Conservation (phyloP, 768 basidiomycete species). For the Boletus patriciae region DNA sequence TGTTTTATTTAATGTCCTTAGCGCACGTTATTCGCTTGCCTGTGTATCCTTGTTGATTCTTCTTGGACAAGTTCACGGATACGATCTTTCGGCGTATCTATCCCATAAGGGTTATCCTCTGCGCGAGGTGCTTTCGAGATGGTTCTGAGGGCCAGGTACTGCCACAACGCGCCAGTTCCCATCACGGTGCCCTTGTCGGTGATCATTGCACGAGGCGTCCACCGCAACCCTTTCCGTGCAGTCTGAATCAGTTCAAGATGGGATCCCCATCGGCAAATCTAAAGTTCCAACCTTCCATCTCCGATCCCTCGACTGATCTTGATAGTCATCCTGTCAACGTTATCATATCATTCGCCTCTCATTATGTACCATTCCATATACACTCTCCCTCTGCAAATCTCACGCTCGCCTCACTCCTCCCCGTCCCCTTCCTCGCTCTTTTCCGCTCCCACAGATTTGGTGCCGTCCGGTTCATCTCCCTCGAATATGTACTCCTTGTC, state of each 20-base stretch:
- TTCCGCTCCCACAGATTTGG: neutral
- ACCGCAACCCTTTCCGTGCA: neutral
- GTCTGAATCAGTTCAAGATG: constrained; percentile 17
- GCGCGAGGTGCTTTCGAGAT: constrained; percentile 21
- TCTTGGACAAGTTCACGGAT: constrained; percentile 16
- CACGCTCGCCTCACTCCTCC: constrained; percentile 14
- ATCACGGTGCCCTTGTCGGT: constrained; percentile 19
- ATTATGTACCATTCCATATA: constrained; percentile 26
- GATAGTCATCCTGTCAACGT: constrained; percentile 28
- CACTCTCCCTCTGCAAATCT: constrained; percentile 29
- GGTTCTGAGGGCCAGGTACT: constrained; percentile 16
- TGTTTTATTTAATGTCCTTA: constrained; percentile 26
- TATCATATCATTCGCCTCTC: constrained; percentile 30
- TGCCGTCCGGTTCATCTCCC: neutral
- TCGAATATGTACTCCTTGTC: neutral
- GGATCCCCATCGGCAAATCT: constrained; percentile 31
- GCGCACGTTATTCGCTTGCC: constrained; percentile 15
- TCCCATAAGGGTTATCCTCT: constrained; percentile 33
- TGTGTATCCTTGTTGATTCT: constrained; percentile 35
- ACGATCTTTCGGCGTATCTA: constrained; percentile 31
- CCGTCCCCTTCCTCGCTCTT: neutral
- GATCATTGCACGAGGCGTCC: constrained; percentile 28
- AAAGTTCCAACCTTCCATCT: constrained; percentile 32
- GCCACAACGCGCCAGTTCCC: constrained; percentile 22
- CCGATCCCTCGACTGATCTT: constrained; percentile 32